Evolutionary conservation across 139 green algal genomes (phyloP).

Genomic region (Coelastrella sp.): DNA sequence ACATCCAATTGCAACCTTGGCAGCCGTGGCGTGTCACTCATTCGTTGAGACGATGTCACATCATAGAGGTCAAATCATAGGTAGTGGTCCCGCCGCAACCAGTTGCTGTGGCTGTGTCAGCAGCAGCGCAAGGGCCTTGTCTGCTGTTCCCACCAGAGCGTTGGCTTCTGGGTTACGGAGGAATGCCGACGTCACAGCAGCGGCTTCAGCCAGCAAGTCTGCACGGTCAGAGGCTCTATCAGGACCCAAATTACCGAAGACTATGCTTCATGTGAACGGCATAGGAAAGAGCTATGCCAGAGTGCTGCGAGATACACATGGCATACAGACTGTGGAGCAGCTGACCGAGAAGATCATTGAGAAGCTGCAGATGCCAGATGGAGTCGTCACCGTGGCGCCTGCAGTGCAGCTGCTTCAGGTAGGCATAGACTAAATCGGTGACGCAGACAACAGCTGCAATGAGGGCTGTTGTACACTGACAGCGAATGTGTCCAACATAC

Average conservation of each 20-base stretch:
- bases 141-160: background rate
- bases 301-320: slow-evolving; percentile 46
- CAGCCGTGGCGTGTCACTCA: background rate
- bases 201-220: background rate
- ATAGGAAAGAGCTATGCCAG: slow-evolving; percentile 55
- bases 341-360: slow-evolving; percentile 59
- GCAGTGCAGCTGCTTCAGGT: slow-evolving; percentile 62
- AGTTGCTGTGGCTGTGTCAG: background rate
- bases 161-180: no score
- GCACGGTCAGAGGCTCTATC: background rate
- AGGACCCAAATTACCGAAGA: background rate
- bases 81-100: no score
- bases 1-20: background rate
- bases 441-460: no score
- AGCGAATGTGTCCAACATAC: no score
- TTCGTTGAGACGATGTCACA: background rate
- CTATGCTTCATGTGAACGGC: slow-evolving; percentile 28
- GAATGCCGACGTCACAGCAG: no score
- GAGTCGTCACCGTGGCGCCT: background rate
- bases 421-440: background rate
- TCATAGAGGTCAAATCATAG: no score
- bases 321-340: slow-evolving; percentile 54
- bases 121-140: background rate
- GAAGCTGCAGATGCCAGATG: background rate
- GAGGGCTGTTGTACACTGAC: no score